Evolutionary conservation across 352 stramenopile species (phyloP), one percentile per base, ranked within the genome.

Genomic region (Phytopythium kandeliae): DNA sequence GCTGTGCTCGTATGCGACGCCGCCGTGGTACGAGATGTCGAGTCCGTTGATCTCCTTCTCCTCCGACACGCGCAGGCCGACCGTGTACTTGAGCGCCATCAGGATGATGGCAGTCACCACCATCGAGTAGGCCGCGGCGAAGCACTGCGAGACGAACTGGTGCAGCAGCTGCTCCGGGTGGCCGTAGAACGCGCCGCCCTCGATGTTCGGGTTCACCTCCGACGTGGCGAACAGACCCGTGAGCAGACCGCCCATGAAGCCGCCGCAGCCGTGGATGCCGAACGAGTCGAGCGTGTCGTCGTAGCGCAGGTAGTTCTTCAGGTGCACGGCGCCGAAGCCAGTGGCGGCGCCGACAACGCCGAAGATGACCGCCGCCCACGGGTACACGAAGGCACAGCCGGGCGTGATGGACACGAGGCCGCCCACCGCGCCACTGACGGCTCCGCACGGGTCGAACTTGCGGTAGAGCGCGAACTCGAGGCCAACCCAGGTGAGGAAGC

Each of bases 271-370:
- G 47, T 74, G 62, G 11, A 74, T 22, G 2, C 48, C 63, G 46
- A 72, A 69, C n/a, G 52, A 57, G 47, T 74, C 65, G 17, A 74
- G 47, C 3, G 54, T 65, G 19, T 74, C 65, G 48, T 74, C 65
- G 42, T 57, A 65, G 11, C 55, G 48, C 31, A 60, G 30, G 1
- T 26, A 15, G 48, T 65, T 51, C 51, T 69, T 67, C 6, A 74
- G 15, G 16, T 50, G 37, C 24, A 65, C 40, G 31, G 50, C 46
- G 19, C 22, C 38, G 28, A 62, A 66, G 11, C 37, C 54, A 0
- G 43, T 53, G 30, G 49, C n/a, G 3, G 51, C 22, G 34, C 41
- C 52, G 0, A 69, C 48, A n/a, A 66, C 12, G 26, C 65, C 65
- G 40, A 69, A 67, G 26, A 74, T 25, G 19, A 67, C 50, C 15